Base-by-base conservation (phyloP, 805 yeast species). In the Sugiyamaella mastotermitis region DNA sequence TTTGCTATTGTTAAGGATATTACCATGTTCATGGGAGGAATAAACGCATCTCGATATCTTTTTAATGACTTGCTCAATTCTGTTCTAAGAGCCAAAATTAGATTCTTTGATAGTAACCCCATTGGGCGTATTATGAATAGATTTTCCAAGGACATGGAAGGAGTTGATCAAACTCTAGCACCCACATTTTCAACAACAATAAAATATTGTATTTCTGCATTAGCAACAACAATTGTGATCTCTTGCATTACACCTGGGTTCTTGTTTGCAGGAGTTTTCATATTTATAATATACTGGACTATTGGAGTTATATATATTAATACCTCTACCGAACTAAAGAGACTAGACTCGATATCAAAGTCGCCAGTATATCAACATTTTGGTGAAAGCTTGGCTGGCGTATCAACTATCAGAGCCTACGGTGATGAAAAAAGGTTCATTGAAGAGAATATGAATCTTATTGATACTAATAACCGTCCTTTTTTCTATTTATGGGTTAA, bases 301-400 rank as follows among this genome's bases (percentile, higher is more conserved):
- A 79, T 88, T 49, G 97, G 95, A 29, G 53, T 67, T 21, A 75
- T 81, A 48, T 90, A 92, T 60, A 63, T 90, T 50, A 66, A 78
- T 11, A 72, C 83, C 26, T 84, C 96, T 4, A 78, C 97, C 58
- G 97, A 90, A 59, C 72, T 90, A 64, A 87, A 92, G 62, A 74
- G 97, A 53, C 76, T 69, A 54, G 97, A 88, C 49, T 82, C 96
- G 1, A 74, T 83, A 34, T 76, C 94, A 11, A 83, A 84, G 58
- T 85, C 96, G 3, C 97, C 97, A 20, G 87, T 90, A 42, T 94
- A 86, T 61, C 97, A 90, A 62, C 96, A 87, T 58, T 90, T 90
- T 55, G 78, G 94, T 14, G 97, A 90, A 63, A 85, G 96, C 6
- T 69, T 90, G 51, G 77, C 75, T 27, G 98, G 98, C 53, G 85